phyloP scores from a whole-genome alignment of 441 rosid species.

The Omphalea diandra region DNA sequence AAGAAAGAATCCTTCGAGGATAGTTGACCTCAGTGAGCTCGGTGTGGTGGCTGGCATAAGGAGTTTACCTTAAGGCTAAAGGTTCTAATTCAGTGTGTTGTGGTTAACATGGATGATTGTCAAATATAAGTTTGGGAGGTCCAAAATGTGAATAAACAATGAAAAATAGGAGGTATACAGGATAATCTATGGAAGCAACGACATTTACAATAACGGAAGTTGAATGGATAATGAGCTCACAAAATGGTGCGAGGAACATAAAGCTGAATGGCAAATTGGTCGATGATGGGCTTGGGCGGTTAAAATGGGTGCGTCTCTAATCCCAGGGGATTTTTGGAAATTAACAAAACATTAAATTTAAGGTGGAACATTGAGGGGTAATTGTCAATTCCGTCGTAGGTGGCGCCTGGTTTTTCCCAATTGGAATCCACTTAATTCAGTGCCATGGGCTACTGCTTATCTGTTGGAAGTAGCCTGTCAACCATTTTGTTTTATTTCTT shows the following conservation, averaged over 20 bases:
- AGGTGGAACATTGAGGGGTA: background rate
- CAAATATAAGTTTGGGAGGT: constrained; percentile 8
- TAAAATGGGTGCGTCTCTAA: background rate
- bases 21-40: constrained; percentile 5
- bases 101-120: constrained; percentile 8
- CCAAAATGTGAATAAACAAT: background rate
- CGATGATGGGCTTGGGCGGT: background rate
- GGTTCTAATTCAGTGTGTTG: background rate
- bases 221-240: background rate
- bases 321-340: background rate
- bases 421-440: background rate
- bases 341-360: background rate
- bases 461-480: background rate
- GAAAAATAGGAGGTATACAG: background rate
- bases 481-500: background rate
- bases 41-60: background rate
- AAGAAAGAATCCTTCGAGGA: background rate
- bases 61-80: background rate
- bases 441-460: background rate
- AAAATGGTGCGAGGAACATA: background rate
- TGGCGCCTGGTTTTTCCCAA: background rate
- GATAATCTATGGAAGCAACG: background rate
- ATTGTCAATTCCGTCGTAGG: background rate
- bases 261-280: background rate
- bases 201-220: background rate